phyloP scores from a whole-genome alignment of 108 stramenopile genomes.

The Mediolabrus comicus region DNA sequence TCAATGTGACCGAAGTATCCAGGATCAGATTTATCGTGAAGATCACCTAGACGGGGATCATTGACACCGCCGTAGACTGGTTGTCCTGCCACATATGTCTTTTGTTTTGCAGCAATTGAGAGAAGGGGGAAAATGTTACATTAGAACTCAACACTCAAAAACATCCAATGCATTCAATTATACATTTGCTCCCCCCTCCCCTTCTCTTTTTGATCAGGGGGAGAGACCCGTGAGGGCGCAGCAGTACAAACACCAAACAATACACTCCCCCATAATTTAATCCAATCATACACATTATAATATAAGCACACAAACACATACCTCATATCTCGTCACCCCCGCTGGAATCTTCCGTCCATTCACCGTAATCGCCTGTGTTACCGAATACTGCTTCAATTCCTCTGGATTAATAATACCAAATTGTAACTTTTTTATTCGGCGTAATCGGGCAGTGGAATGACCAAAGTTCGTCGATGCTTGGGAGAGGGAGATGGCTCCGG shows the following conservation, averaged over 20 bases:
- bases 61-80: slow-evolving; percentile 96
- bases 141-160: not conserved
- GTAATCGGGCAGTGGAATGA: slow-evolving; percentile 85
- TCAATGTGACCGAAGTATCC: slow-evolving; percentile 99
- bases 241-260: not conserved
- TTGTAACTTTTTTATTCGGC: slow-evolving; percentile 93
- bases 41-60: slow-evolving; percentile 94
- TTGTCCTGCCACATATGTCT: slow-evolving; percentile 89
- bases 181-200: too few relatives aligned
- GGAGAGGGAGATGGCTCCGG: slow-evolving; percentile 78
- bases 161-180: too few relatives aligned
- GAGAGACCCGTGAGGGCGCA: too few relatives aligned
- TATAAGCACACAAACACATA: not conserved
- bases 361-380: slow-evolving; percentile 91
- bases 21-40: slow-evolving; percentile 92
- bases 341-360: slow-evolving; percentile 90
- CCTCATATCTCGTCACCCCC: slow-evolving; percentile 88
- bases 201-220: too few relatives aligned
- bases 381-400: slow-evolving; percentile 91
- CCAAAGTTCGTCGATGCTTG: slow-evolving; percentile 92
- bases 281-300: slow-evolving; percentile 7
- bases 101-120: not conserved
- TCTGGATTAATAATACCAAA: slow-evolving; percentile 97
- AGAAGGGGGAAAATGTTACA: not conserved
- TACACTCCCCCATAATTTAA: not conserved